Evolutionary conservation across 208 protist species (phyloP).

Genomic region (Zelonia costaricensis): DNA sequence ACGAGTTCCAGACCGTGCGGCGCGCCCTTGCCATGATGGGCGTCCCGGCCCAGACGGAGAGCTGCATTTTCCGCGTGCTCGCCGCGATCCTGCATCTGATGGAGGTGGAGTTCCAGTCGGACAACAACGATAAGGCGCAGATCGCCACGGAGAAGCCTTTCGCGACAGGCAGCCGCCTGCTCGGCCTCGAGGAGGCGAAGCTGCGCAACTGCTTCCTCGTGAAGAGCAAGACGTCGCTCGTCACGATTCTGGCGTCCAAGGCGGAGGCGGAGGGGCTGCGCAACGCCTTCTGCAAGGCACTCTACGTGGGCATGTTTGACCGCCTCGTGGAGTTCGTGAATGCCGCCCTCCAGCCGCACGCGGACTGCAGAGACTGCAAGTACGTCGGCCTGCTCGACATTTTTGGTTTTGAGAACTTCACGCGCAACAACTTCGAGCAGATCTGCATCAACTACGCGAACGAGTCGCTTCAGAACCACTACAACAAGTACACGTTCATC

Average conservation of each 20-base stretch:
- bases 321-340: slow-evolving; percentile 89
- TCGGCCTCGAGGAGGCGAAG: slow-evolving; percentile 59
- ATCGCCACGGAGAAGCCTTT: slow-evolving; percentile 51
- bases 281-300: slow-evolving; percentile 89
- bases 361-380: slow-evolving; percentile 47
- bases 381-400: slow-evolving; percentile 97
- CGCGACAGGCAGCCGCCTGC: slow-evolving; percentile 50
- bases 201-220: slow-evolving; percentile 81
- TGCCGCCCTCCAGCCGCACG: slow-evolving; percentile 63
- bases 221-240: slow-evolving; percentile 68
- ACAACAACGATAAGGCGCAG: slow-evolving; percentile 80
- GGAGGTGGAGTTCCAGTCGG: slow-evolving; percentile 85
- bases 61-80: slow-evolving; percentile 89
- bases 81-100: slow-evolving; percentile 92
- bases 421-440: slow-evolving; percentile 96
- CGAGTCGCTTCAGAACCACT: slow-evolving; percentile 97
- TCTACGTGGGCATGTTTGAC: slow-evolving; percentile 91
- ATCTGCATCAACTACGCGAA: slow-evolving; percentile 98
- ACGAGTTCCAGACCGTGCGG: slow-evolving; percentile 79
- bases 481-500: slow-evolving; percentile 96
- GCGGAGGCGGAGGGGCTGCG: slow-evolving; percentile 78
- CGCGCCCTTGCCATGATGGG: slow-evolving; percentile 77
- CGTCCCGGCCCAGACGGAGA: slow-evolving; percentile 46
- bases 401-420: slow-evolving; percentile 97
- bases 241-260: slow-evolving; percentile 78